A percentile compares a stretch with the other conserved stretches of the same genome.
phyloP scores from a whole-genome alignment of 495 filamentous ascomycete genomes.

The Trichoderma asperelloides region DNA sequence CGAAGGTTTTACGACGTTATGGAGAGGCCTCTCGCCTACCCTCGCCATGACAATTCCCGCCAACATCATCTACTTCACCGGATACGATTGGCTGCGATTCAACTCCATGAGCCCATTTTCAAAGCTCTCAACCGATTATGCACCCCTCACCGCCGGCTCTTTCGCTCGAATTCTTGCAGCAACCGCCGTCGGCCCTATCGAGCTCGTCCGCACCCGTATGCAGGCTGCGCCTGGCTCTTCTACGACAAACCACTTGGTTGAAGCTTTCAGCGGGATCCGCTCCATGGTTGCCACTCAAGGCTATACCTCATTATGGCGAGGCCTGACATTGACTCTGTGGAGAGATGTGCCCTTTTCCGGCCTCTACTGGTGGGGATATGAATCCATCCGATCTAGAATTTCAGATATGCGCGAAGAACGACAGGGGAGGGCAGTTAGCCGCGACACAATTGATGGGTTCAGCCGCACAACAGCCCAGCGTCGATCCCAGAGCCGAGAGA shows the following conservation, averaged over 20 bases:
- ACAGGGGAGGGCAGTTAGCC: constrained; percentile 23
- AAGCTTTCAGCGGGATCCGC: constrained; percentile 63
- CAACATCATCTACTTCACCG: constrained; percentile 98
- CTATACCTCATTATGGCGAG: constrained; percentile 82
- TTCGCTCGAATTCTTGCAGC: constrained; percentile 73
- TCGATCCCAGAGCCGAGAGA: constrained; percentile 42
- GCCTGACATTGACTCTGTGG: constrained; percentile 87
- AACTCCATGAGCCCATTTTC: constrained; percentile 61
- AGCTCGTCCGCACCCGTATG: constrained; percentile 89
- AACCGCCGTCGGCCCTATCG: constrained; percentile 76
- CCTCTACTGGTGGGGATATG: constrained; percentile 97
- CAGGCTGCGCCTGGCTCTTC: constrained; percentile 64
- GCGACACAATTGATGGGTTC: constrained; percentile 12
- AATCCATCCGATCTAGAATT: constrained; percentile 59
- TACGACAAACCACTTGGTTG: constrained; percentile 46
- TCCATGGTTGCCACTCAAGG: constrained; percentile 73
- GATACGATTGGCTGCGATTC: constrained; percentile 88
- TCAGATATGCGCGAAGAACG: constrained; percentile 51
- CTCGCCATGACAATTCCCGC: constrained; percentile 88
- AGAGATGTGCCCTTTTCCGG: constrained; percentile 94
- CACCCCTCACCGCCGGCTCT: constrained; percentile 72
- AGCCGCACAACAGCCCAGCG: constrained; percentile 29
- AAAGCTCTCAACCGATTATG: constrained; percentile 55
- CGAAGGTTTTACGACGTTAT: constrained; percentile 78
- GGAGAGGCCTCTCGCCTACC: constrained; percentile 88